These are phyloP conservation scores for Punica granatum DNA, from an alignment of 345 rosid species.

Conservation along the genomic window DNA sequence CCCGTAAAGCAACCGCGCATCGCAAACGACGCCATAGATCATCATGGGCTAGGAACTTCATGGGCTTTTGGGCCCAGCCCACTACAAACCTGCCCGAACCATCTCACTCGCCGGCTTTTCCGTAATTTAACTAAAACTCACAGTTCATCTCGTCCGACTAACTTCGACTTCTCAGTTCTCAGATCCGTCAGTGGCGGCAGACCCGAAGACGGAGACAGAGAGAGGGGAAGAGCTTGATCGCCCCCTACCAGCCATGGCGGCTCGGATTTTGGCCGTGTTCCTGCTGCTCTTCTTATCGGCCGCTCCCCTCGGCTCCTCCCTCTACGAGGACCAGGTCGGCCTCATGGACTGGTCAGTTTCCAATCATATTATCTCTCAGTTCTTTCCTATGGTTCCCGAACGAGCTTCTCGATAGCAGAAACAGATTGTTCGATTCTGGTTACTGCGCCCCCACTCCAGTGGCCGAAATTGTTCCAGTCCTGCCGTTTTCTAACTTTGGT, in stretches of 20 bases:
- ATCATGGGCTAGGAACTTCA: background rate
- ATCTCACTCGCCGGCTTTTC: too few relatives aligned
- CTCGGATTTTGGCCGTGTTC: constrained; percentile 27
- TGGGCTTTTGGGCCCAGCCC: background rate
- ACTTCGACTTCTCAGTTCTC: constrained; percentile 22
- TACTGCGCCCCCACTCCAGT: background rate
- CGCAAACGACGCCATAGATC: too few relatives aligned
- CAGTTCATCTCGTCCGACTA: background rate
- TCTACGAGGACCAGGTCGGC: constrained; percentile 94
- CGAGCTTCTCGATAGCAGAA: background rate
- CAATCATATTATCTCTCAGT: background rate
- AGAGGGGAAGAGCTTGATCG: background rate
- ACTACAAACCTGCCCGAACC: background rate
- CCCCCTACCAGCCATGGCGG: constrained; percentile 50
- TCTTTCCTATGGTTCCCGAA: background rate
- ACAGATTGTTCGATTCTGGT: background rate
- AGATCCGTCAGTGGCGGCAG: constrained; percentile 12
- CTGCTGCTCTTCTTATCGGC: constrained; percentile 36
- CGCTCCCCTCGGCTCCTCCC: constrained; percentile 34
- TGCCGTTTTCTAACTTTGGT: too few relatives aligned
- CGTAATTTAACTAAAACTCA: too few relatives aligned
- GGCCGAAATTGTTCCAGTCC: too few relatives aligned
- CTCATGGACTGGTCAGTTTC: constrained; percentile 79
- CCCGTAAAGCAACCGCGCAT: too few relatives aligned
- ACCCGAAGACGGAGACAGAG: background rate